Evolutionary conservation across 768 basidiomycete genomes (phyloP), one percentile per base, ranked within the genome.

Genomic region (Mrakia gelida): DNA sequence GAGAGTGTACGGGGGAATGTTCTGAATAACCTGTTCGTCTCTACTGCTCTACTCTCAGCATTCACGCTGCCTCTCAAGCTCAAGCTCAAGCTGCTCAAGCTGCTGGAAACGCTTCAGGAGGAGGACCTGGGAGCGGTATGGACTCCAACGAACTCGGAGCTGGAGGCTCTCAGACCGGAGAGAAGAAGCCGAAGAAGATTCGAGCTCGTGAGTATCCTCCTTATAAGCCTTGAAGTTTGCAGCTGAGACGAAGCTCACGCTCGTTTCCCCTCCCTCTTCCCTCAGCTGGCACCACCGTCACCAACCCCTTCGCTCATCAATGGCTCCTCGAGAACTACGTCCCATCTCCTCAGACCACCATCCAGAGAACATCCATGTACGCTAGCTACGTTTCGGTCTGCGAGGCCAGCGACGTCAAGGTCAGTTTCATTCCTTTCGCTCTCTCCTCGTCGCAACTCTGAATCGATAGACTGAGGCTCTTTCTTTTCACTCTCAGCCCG

Each of bases 401-500:
- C 65, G 63, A 75, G n/a, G 63, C 43, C 16, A 16, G 21, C 11
- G 49, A 56, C 1, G 45, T 30, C 18, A 75, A 75, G 75, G 73
- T 74, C 30, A 32, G 73, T 13, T 16, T 21, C 49, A 13, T 28
- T 28, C 59, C n/a, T n/a, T n/a, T 26, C 26, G 38, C 38, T 59
- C 45, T 56, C 30, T n/a, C 34, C 52, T 16, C 9, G n/a, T 52
- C 49, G 18, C 59, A 34, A 32, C 73, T 5, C 32, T 7, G 41
- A 43, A 43, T 21, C n/a, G 26, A 18, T 26, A n/a, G 15, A 26
- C 68, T 71, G 32, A 26, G 21, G 0, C 38, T 11, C 43, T 26
- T 11, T 32, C 49, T 92, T 95, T 16, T 34, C 52, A 2, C 45
- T 92, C 95, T 79, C 92, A 92, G 73, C 93, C 95, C 83, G 93